Percentiles rank a stretch among this genome's conserved stretches.
Conservation (phyloP, 768 basidiomycete species). For the Auriscalpium microsporum region DNA sequence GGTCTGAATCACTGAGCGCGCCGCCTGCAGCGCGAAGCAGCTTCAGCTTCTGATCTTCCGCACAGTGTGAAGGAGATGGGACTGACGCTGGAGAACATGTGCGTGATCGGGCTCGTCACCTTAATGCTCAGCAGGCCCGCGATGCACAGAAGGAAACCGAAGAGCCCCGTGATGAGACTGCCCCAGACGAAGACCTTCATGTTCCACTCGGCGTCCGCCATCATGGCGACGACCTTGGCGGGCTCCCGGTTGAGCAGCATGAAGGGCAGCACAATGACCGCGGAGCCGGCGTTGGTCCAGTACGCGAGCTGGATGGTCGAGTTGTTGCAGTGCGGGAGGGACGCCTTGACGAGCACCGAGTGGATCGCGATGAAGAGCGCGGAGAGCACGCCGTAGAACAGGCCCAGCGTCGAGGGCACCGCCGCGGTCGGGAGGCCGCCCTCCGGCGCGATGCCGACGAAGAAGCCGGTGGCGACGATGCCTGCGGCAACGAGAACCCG, state of each 20-base stretch:
- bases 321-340: slow-evolving; percentile 59
- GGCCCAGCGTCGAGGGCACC: slow-evolving; percentile 45
- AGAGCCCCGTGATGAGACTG: slow-evolving; percentile 59
- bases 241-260: slow-evolving; percentile 51
- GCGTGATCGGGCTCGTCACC: slow-evolving; percentile 75
- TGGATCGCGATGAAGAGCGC: slow-evolving; percentile 72
- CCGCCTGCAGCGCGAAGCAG: slow-evolving; percentile 39
- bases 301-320: slow-evolving; percentile 69
- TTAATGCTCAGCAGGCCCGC: slow-evolving; percentile 76
- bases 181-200: slow-evolving; percentile 54
- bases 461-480: slow-evolving; percentile 67
- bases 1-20: slow-evolving; percentile 77
- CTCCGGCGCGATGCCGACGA: slow-evolving; percentile 63
- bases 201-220: slow-evolving; percentile 37
- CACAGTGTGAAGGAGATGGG: not conserved
- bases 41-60: not conserved
- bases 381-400: slow-evolving; percentile 63
- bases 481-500: slow-evolving; percentile 51
- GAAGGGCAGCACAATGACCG: slow-evolving; percentile 54
- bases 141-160: slow-evolving; percentile 74
- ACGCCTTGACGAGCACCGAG: slow-evolving; percentile 66
- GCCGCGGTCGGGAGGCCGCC: slow-evolving; percentile 31
- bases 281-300: slow-evolving; percentile 71
- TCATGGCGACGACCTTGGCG: slow-evolving; percentile 30
- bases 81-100: slow-evolving; percentile 76